Conservation (phyloP, 495 filamentous ascomycete species). For the Glonium stellatum region DNA sequence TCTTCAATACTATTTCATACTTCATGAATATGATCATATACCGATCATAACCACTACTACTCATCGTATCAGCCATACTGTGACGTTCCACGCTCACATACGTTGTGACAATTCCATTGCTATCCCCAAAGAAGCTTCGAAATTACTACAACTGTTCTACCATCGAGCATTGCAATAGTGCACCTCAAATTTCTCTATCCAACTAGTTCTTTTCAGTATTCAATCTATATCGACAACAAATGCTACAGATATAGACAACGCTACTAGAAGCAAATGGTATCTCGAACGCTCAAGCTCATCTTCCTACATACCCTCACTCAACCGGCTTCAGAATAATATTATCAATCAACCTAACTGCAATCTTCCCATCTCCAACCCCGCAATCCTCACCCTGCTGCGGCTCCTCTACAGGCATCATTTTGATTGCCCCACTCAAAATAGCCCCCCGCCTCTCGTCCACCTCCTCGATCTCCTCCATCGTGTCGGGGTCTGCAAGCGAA, state of each 20-base stretch:
- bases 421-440: conserved; percentile 81
- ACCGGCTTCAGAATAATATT: conserved; percentile 60
- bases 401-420: conserved; percentile 75
- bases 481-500: conserved; percentile 73
- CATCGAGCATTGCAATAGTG: too few species aligned
- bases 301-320: neutral
- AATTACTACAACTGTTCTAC: too few species aligned
- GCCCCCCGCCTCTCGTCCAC: conserved; percentile 59
- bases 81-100: too few species aligned
- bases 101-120: too few species aligned
- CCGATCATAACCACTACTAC: too few species aligned
- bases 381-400: conserved; percentile 59
- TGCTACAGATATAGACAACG: neutral
- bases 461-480: conserved; percentile 65
- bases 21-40: too few species aligned
- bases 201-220: too few species aligned
- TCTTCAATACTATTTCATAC: too few species aligned
- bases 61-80: too few species aligned
- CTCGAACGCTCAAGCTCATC: neutral
- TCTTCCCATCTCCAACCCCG: conserved; percentile 60
- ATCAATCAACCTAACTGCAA: conserved; percentile 83
- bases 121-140: too few species aligned
- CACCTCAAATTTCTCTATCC: too few species aligned
- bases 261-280: neutral
- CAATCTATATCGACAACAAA: too few species aligned